Base-by-base conservation (phyloP, 345 rosid genomes). In the Brassica incana region DNA sequence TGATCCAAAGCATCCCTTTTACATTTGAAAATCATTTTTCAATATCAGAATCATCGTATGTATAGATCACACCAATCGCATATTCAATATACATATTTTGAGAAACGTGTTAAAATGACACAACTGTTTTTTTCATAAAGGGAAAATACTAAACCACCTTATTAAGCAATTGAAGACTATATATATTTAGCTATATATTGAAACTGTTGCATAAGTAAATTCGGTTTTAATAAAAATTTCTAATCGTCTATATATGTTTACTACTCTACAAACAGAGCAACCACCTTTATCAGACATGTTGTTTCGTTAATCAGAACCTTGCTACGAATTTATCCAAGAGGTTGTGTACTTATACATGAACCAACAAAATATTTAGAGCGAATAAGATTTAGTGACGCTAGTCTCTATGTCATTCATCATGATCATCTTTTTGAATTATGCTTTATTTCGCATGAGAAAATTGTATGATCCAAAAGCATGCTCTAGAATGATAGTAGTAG, bases 401-500 rank as follows among this genome's bases (percentile, higher is more conserved):
- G 14, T 18, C 29, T 38, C 1, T 3, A 2, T 59, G 27, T 36
- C 56, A 38, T 73, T 43, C 60, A 43, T 23, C 30, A 27, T 43
- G 10, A 8, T 54, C 25, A 40, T 40, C n/a, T 71, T 59, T 14
- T 2, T 50, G 35, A 14, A 7, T 20, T 12, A 33, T 33, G 18
- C 2, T 12, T 6, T 61, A 14, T 60, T 38, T 73, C 30, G 12
- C 27, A 29, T 5, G 3, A 72, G 36, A 38, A 73, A 63, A 25
- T 9, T n/a, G 2, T n/a, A 59, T 73, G 65, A 16, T 73, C 7
- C 15, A 62, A 15, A 73, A 62, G 60, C 45, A 32, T 62, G 43
- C 18, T 62, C 77, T 62, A 62, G 29, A 59, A 61, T 29, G 68
- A 73, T 73, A 5, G 6, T 61, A 15, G 61, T 73, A 36, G 27